Conservation (phyloP, 768 basidiomycete genomes). For the Gelatoporia subvermispora region DNA sequence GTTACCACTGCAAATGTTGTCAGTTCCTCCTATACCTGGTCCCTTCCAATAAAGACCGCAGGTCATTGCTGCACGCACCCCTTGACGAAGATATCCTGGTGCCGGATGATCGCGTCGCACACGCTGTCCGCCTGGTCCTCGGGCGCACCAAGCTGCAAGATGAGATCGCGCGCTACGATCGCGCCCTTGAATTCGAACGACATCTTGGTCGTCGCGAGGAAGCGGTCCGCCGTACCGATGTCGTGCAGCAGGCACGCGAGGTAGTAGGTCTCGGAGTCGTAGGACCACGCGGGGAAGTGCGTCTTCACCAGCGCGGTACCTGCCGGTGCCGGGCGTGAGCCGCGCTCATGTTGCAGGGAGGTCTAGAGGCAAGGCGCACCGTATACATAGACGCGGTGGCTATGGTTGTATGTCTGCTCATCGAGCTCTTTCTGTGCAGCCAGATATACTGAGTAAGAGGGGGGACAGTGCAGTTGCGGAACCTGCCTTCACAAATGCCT, state of each 20-base stretch:
- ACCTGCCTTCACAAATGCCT: conserved; percentile 33
- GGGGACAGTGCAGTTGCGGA: not conserved
- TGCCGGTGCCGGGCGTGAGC: no score
- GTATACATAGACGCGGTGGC: conserved; percentile 46
- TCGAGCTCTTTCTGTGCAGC: conserved; percentile 36
- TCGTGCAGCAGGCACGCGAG: conserved; percentile 49
- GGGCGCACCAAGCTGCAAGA: conserved; percentile 35
- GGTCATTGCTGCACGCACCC: conserved; percentile 29
- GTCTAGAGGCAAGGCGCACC: conserved; percentile 24
- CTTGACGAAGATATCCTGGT: conserved; percentile 43
- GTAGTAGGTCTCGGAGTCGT: conserved; percentile 44
- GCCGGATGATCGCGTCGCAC: conserved; percentile 46
- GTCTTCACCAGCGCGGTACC: conserved; percentile 43
- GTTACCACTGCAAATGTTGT: conserved; percentile 32
- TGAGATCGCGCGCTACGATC: conserved; percentile 45
- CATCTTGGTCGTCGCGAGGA: conserved; percentile 47
- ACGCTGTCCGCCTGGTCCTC: conserved; percentile 50
- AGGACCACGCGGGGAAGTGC: conserved; percentile 45
- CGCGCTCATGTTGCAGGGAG: no score
- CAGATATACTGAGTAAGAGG: not conserved
- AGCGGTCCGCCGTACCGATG: conserved; percentile 45
- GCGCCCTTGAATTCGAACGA: conserved; percentile 55
- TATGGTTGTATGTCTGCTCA: conserved; percentile 43
- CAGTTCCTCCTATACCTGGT: not conserved
- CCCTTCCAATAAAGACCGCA: not conserved